These are phyloP conservation scores for Penicillium samsonianum DNA, from an alignment of 495 filamentous ascomycete species.

Conservation along the genomic window DNA sequence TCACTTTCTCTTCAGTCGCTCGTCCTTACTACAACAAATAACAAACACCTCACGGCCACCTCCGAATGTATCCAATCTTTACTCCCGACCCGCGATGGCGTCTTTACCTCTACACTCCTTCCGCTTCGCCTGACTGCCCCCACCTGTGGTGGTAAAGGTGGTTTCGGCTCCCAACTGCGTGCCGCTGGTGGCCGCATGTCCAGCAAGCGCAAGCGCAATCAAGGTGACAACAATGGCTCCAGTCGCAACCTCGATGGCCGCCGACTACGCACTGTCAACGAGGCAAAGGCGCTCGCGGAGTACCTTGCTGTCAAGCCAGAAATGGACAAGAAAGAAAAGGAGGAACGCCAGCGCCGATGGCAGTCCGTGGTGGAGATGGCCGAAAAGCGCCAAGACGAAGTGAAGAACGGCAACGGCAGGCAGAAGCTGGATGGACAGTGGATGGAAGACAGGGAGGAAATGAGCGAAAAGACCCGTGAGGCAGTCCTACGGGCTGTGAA, in stretches of 20 bases:
- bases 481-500: conserved; percentile 79
- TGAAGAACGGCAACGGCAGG: conserved; percentile 64
- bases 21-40: conserved; percentile 79
- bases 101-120: conserved; percentile 65
- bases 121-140: conserved; percentile 75
- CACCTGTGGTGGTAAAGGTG: conserved; percentile 89
- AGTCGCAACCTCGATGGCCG: conserved; percentile 93
- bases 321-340: conserved; percentile 91
- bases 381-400: conserved; percentile 77
- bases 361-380: conserved; percentile 80
- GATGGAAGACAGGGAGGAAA: conserved; percentile 90
- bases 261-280: conserved; percentile 84
- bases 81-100: conserved; percentile 27
- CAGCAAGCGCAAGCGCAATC: conserved; percentile 80
- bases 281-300: conserved; percentile 92
- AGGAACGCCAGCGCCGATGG: conserved; percentile 77
- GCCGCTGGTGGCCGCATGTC: conserved; percentile 98
- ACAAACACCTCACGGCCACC: conserved; percentile 60
- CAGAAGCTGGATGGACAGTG: conserved; percentile 83
- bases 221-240: conserved; percentile 82
- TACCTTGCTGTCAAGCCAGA: conserved; percentile 95
- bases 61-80: conserved; percentile 35
- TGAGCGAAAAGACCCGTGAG: conserved; percentile 76
- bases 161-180: conserved; percentile 95
- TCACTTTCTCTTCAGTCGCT: conserved; percentile 52